A percentile compares a stretch with the other conserved stretches of the same genome.
Conservation (phyloP, 2,329 filamentous ascomycete genomes). For the Colletotrichum siamense region DNA sequence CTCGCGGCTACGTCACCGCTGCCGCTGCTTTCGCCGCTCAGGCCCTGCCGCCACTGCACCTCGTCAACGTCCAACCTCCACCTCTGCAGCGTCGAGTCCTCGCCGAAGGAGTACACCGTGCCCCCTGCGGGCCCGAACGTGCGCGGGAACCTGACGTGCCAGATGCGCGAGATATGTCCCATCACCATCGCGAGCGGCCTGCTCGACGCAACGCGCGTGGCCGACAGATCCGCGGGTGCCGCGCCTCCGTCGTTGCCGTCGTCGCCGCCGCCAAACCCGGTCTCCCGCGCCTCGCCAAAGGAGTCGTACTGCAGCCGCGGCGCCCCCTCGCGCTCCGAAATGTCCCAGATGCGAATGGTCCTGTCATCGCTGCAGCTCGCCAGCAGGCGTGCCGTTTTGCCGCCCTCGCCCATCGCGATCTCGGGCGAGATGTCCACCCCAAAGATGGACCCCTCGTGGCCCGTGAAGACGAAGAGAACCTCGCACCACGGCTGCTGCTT, state of each 20-base stretch:
- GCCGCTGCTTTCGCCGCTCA: background rate
- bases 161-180: conserved; percentile 90
- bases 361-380: conserved; percentile 95
- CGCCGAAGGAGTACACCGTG: conserved; percentile 78
- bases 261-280: conserved; percentile 61
- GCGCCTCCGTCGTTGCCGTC: conserved; percentile 24
- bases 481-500: conserved; percentile 33
- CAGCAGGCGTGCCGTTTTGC: conserved; percentile 64
- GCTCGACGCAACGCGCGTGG: conserved; percentile 32
- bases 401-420: conserved; percentile 42
- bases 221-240: conserved; percentile 24
- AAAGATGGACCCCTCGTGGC: conserved; percentile 93
- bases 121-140: conserved; percentile 32
- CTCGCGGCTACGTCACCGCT: conserved; percentile 15
- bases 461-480: conserved; percentile 60
- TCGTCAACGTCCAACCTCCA: conserved; percentile 65
- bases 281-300: conserved; percentile 54
- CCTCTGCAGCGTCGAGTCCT: conserved; percentile 78
- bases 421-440: conserved; percentile 78
- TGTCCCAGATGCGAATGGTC: conserved; percentile 87
- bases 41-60: conserved; percentile 16
- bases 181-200: conserved; percentile 73
- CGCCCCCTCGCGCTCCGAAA: conserved; percentile 56
- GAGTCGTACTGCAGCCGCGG: conserved; percentile 26
- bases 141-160: conserved; percentile 76